Evolutionary conservation across 2,329 filamentous ascomycete species (phyloP), one percentile per base, ranked within the genome.

Genomic region (Colletotrichum sp.): DNA sequence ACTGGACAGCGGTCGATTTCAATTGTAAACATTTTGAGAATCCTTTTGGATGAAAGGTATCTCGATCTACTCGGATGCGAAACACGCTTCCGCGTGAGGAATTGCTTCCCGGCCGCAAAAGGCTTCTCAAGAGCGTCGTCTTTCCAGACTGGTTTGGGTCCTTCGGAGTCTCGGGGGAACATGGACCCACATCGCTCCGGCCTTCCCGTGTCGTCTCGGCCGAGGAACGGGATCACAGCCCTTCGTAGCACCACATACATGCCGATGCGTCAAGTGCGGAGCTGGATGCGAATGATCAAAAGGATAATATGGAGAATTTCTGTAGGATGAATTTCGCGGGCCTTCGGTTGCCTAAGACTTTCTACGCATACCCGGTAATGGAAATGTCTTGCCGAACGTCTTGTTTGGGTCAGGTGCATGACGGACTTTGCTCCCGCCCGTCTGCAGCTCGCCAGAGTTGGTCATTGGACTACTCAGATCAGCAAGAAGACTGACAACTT

Each of bases 71-170:
- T n/a, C n/a, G n/a, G n/a, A n/a, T n/a, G n/a, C n/a, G n/a, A n/a
- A n/a, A n/a, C n/a, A n/a, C n/a, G n/a, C n/a, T n/a, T n/a, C n/a
- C n/a, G n/a, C n/a, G n/a, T n/a, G n/a, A n/a, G n/a, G n/a, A n/a
- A n/a, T n/a, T n/a, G n/a, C n/a, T n/a, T n/a, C n/a, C n/a, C n/a
- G n/a, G 26, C 26, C 26, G 26, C 26, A 28, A 28, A 28, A 28
- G 26, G 26, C 6, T 28, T 1, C 26, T 28, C 26, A 1, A 1
- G 1, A 28, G 26, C 26, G 26, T 28, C 1, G 1, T 28, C 26
- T 4, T 52, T 52, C 44, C 6, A 21, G n/a, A 0, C 44, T 21
- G 10, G 1, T 21, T 52, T 13, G 6, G 10, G 44, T n/a, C n/a
- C n/a, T 0, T 24, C 44, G 44, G 44, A 21, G 44, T 52, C 44